Conservation (phyloP, 1,284 basidiomycete species). For the Ceratobasidium papillatum region DNA sequence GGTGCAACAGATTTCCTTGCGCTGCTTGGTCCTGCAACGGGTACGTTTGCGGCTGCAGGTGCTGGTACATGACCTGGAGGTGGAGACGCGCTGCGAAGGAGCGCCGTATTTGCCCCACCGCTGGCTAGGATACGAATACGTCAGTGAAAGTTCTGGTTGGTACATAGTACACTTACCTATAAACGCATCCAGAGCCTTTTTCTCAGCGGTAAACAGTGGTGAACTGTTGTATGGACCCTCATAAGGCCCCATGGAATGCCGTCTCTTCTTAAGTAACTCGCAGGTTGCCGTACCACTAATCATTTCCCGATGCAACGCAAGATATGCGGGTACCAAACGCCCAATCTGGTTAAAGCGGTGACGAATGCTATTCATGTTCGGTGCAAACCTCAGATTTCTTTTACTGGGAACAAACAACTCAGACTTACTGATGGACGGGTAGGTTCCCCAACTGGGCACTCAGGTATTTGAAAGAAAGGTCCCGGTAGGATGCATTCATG, state of each 20-base stretch:
- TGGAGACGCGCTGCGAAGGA: slow-evolving; percentile 18
- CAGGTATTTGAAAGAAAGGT: slow-evolving; percentile 19
- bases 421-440: slow-evolving; percentile 10
- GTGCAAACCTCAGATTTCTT: background rate
- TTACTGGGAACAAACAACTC: background rate
- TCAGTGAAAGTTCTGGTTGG: background rate
- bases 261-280: slow-evolving; percentile 5
- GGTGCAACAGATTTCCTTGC: background rate
- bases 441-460: slow-evolving; percentile 3
- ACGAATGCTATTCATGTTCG: slow-evolving; percentile 6
- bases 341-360: background rate
- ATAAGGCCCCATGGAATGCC: background rate
- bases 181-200: slow-evolving; percentile 28
- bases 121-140: background rate
- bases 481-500: background rate
- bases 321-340: slow-evolving; percentile 19
- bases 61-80: background rate
- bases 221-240: slow-evolving; percentile 1
- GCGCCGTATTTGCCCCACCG: background rate
- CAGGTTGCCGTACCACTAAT: background rate
- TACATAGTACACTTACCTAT: slow-evolving; percentile 2
- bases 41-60: background rate
- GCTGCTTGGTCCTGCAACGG: slow-evolving; percentile 25
- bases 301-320: background rate
- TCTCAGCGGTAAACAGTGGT: slow-evolving; percentile 23